These are phyloP conservation scores for Royoungia palumana DNA, from an alignment of 768 basidiomycete species.

Conservation along the genomic window DNA sequence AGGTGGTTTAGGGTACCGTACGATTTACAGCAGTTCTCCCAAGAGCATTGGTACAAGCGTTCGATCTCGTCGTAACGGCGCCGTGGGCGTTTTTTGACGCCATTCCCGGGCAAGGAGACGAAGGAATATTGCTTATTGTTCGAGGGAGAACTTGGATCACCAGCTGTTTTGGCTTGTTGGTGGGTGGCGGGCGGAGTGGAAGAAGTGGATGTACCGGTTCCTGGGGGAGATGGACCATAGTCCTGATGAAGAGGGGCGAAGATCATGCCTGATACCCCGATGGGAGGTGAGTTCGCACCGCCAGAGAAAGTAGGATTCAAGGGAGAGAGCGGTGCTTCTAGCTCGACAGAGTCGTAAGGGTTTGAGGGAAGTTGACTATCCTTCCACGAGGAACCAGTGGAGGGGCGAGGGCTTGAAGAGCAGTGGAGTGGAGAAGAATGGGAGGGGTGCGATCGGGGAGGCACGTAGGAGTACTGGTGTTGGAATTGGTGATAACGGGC, in stretches of 20 bases:
- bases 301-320: slow-evolving; percentile 52
- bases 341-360: slow-evolving; percentile 32
- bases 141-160: slow-evolving; percentile 31
- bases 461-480: slow-evolving; percentile 35
- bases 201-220: slow-evolving; percentile 58
- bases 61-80: slow-evolving; percentile 94
- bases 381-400: slow-evolving; percentile 36
- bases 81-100: slow-evolving; percentile 80
- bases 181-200: slow-evolving; percentile 38
- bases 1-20: slow-evolving; percentile 96
- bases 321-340: slow-evolving; percentile 54
- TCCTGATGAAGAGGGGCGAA: slow-evolving; percentile 47
- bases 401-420: slow-evolving; percentile 42
- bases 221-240: slow-evolving; percentile 61
- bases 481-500: slow-evolving; percentile 42
- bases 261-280: slow-evolving; percentile 31
- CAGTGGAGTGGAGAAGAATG: slow-evolving; percentile 47
- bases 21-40: slow-evolving; percentile 72
- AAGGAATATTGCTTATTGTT: slow-evolving; percentile 78
- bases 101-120: slow-evolving; percentile 75
- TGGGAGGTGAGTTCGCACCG: slow-evolving; percentile 34
- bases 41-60: slow-evolving; percentile 85
- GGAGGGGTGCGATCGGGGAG: slow-evolving; percentile 35
- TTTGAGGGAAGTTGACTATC: slow-evolving; percentile 30
- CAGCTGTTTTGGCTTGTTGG: slow-evolving; percentile 17